phyloP scores from a whole-genome alignment of 495 filamentous ascomycete genomes.

The Trichocladium uniseriatum region DNA sequence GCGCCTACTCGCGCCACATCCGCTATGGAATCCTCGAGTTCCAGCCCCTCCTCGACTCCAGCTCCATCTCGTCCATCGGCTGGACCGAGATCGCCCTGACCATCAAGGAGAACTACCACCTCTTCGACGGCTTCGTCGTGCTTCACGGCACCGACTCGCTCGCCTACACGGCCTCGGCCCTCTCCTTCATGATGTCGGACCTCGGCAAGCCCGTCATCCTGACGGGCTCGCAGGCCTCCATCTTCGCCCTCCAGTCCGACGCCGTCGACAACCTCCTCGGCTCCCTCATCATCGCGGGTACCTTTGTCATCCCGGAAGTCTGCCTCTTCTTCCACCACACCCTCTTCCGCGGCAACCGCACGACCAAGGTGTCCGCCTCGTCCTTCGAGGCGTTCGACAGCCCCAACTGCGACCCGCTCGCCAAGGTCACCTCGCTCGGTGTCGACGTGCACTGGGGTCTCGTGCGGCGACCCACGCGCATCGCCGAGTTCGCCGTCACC shows the following conservation, averaged over 20 bases:
- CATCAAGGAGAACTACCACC: conserved; percentile 67
- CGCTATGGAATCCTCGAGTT: conserved; percentile 86
- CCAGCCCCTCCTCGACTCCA: conserved; percentile 77
- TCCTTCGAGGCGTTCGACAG: conserved; percentile 81
- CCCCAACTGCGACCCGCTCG: conserved; percentile 74
- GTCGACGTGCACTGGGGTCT: conserved; percentile 79
- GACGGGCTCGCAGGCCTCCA: conserved; percentile 86
- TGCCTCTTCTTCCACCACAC: conserved; percentile 92
- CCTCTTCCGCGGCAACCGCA: conserved; percentile 84
- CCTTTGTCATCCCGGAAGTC: conserved; percentile 94
- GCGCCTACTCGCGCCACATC: conserved; percentile 70
- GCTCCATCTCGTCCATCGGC: conserved; percentile 80
- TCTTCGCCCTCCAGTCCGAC: conserved; percentile 87
- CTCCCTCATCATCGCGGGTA: conserved; percentile 86
- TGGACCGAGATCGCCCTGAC: conserved; percentile 79
- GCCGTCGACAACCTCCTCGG: conserved; percentile 94
- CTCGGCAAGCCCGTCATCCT: conserved; percentile 87
- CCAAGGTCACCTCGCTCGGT: conserved; percentile 66
- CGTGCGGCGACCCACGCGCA: conserved; percentile 61
- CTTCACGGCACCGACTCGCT: conserved; percentile 95
- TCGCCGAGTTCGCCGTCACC: conserved; percentile 68
- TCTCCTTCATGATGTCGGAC: conserved; percentile 91
- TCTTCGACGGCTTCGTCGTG: conserved; percentile 91
- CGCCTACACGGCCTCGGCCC: conserved; percentile 82
- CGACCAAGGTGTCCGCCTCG: conserved; percentile 80